Evolutionary conservation across 352 stramenopile species (phyloP), one percentile per base, ranked within the genome.

Genomic region (Phytophthora boehmeriae): DNA sequence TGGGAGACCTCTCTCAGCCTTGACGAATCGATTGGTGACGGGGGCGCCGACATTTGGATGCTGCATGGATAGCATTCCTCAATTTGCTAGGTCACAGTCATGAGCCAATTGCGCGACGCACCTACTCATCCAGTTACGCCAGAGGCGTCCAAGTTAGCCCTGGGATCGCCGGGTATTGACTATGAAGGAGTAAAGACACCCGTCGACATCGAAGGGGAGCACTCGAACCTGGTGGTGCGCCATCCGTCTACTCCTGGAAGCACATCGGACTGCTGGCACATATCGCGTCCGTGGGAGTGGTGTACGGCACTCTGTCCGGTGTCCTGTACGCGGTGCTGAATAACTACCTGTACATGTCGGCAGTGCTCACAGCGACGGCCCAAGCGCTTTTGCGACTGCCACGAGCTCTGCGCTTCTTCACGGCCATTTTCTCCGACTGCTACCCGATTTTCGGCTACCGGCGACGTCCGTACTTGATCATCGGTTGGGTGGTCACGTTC

Each of bases 401-500:
- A 0, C 75, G 73, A 10, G 68, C 75, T 0, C 71, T 88, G 13
- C 77, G 76, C 34, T 50, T 86, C 20, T 75, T 95, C 20, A 68
- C 83, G 35, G 86, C 80, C 30, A 70, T 95, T 30, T 68, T 96
- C 16, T 86, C 72, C 14, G 89, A 97, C 63, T 90, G 75, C 59
- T 83, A 85, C 49, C 89, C 89, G 10, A 90, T 97, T 55, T 83
- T 76, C 56, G 83, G 86, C 42, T 90, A 89, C 54, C 88, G 83
- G 3, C 74, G 87, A 11, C 88, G 88, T 9, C 80, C 87, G 38
- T 97, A 97, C 61, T 70, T 96, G 50, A 76, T 90, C 22, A 56
- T 90, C 17, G 89, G 89, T 11, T 88, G 78, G 79, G 27, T 41
- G 32, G 28, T 83, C 20, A 65, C 69, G n/a, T 79, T 76, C 59